Conservation (phyloP, 352 stramenopile genomes). For the Pythium phragmitis region DNA sequence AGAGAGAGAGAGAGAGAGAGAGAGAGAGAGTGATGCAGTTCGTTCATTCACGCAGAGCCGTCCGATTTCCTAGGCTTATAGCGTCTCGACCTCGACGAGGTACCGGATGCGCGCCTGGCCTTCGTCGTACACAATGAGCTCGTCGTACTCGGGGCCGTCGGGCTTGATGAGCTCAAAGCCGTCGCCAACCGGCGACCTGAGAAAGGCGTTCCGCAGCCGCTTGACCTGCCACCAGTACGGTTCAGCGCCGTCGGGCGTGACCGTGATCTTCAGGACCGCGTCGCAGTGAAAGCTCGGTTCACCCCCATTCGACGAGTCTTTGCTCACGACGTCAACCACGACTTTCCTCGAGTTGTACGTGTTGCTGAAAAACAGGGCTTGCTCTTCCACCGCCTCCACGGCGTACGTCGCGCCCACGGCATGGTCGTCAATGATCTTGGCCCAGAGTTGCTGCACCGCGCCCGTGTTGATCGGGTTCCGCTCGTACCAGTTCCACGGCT, state of each 20-base stretch:
- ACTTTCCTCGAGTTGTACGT: slow-evolving; percentile 27
- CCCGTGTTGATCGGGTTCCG: slow-evolving; percentile 33
- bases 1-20: too few relatives aligned
- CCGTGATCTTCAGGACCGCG: slow-evolving; percentile 30
- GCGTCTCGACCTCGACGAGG: slow-evolving; percentile 64
- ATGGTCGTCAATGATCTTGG: slow-evolving; percentile 44
- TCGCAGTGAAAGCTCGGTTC: slow-evolving; percentile 14
- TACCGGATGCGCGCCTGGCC: slow-evolving; percentile 70
- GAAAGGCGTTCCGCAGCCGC: slow-evolving; percentile 50
- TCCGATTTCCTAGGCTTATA: slow-evolving; percentile 1
- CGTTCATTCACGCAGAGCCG: too few relatives aligned
- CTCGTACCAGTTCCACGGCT: slow-evolving; percentile 39
- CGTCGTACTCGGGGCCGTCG: slow-evolving; percentile 37
- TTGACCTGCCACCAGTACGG: slow-evolving; percentile 45
- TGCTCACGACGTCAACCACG: slow-evolving; percentile 49
- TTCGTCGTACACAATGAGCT: slow-evolving; percentile 80
- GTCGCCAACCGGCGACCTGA: slow-evolving; percentile 19
- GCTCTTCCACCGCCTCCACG: slow-evolving; percentile 37
- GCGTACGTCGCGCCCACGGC: slow-evolving; percentile 37
- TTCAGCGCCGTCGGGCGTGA: background rate
- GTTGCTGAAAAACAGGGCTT: slow-evolving; percentile 33
- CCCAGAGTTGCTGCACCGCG: slow-evolving; percentile 38
- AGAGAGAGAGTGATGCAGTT: too few relatives aligned
- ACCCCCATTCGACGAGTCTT: slow-evolving; percentile 13
- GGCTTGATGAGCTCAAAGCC: slow-evolving; percentile 28